phyloP scores from a whole-genome alignment of 257 asterid species.

The Leonotis leonurus region DNA sequence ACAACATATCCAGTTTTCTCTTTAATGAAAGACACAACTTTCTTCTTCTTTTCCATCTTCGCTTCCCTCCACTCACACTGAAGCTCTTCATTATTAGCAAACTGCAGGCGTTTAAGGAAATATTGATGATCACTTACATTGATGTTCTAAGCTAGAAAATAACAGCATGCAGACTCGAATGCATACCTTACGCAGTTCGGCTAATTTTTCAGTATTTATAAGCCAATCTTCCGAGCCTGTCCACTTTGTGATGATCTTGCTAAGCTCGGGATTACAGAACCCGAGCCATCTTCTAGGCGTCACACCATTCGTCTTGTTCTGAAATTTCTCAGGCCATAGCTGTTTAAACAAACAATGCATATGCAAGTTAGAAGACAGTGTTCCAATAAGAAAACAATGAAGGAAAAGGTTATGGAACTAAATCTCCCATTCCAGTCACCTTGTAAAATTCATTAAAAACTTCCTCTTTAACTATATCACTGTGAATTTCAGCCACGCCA shows the following conservation, averaged over 20 bases:
- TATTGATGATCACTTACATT: background rate
- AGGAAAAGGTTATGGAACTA: background rate
- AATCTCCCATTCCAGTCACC: too few relatives aligned
- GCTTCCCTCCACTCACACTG: slow-evolving; percentile 52
- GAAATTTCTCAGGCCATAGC: slow-evolving; percentile 64
- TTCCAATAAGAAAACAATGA: background rate
- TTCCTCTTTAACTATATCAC: slow-evolving; percentile 71
- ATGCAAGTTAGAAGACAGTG: background rate
- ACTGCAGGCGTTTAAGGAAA: slow-evolving; percentile 21
- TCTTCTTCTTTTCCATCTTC: slow-evolving; percentile 39
- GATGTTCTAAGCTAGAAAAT: background rate
- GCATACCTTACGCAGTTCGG: slow-evolving; percentile 37
- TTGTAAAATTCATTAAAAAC: slow-evolving; percentile 73
- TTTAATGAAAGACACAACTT: slow-evolving; percentile 37
- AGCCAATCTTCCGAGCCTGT: slow-evolving; percentile 55
- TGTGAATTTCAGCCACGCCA: slow-evolving; percentile 91
- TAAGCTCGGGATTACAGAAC: slow-evolving; percentile 51
- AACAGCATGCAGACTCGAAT: background rate
- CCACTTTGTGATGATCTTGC: slow-evolving; percentile 51
- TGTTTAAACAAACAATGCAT: slow-evolving; percentile 15
- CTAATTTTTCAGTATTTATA: slow-evolving; percentile 34
- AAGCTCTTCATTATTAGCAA: slow-evolving; percentile 45
- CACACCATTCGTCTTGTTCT: slow-evolving; percentile 58
- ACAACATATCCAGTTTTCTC: slow-evolving; percentile 52
- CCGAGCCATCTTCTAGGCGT: slow-evolving; percentile 61